Percentiles rank a stretch among this genome's conserved stretches.
These are phyloP conservation scores for Globisporangium alternatum DNA, from an alignment of 352 stramenopile species.

Conservation along the genomic window DNA sequence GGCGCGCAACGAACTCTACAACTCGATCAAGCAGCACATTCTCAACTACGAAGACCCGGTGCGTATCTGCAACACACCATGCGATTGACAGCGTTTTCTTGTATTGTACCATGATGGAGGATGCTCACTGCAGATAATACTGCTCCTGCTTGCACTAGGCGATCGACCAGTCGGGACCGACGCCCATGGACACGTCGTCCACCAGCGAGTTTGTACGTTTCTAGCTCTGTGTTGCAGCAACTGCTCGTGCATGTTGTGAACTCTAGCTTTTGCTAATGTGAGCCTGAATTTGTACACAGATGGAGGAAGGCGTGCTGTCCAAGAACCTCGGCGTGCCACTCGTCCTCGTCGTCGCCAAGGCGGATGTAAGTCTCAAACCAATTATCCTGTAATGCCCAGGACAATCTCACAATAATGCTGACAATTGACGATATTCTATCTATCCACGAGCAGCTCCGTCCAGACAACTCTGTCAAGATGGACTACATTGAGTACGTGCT, in stretches of 20 bases:
- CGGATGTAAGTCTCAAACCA: constrained; percentile 39
- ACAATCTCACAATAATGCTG: background rate
- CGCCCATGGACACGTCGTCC: constrained; percentile 45
- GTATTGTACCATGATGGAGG: too few species aligned
- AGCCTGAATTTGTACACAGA: constrained; percentile 21
- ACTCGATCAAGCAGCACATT: constrained; percentile 66
- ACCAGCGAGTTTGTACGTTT: constrained; percentile 64
- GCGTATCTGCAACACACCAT: constrained; percentile 4
- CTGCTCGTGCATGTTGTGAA: background rate
- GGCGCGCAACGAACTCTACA: constrained; percentile 57
- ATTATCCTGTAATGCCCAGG: too few species aligned
- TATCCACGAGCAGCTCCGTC: constrained; percentile 34
- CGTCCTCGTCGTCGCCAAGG: constrained; percentile 70
- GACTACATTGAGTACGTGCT: constrained; percentile 83
- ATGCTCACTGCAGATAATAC: background rate
- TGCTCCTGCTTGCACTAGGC: constrained; percentile 26
- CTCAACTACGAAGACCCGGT: constrained; percentile 78
- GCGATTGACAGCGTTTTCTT: too few species aligned
- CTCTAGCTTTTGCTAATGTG: background rate
- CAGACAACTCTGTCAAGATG: constrained; percentile 83
- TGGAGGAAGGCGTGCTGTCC: constrained; percentile 72
- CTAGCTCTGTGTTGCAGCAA: background rate
- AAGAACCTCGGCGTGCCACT: constrained; percentile 81
- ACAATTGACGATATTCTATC: background rate
- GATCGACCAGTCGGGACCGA: constrained; percentile 49